Evolutionary conservation across 345 rosid genomes (phyloP), one percentile per base, ranked within the genome.

Genomic region (Populus euphratica): DNA sequence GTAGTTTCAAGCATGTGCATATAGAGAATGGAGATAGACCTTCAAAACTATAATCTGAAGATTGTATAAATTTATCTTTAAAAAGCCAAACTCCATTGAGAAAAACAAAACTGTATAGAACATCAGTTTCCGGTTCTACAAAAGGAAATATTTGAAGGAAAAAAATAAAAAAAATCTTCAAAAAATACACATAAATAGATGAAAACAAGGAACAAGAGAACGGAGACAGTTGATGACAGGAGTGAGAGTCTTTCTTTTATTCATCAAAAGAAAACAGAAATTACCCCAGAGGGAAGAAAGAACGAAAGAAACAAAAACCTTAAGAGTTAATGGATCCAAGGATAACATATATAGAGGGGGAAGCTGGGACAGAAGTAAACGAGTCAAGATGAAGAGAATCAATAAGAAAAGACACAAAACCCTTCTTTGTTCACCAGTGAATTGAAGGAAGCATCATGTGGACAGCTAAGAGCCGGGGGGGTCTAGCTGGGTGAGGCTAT

Each of bases 401-500:
- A 64, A 72, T 0, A 69, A 5, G 25, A 66, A 73, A 84, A 78
- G 14, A 9, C 20, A 47, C 16, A 27, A 0, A 56, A 70, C 65
- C 73, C 73, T 68, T 50, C 59, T 59, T 59, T 13, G 68, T 63
- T 68, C 38, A 81, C 77, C 80, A 80, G 81, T 81, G 78, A 85
- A 81, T 81, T 76, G 68, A 81, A 85, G 77, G 77, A 73, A 52
- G 81, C 67, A 80, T 73, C 80, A 76, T 80, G 83, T 65, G 65
- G 80, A 81, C 90, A 89, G 89, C 87, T 87, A 87, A 86, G 87
- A 2, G 20, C 0, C 8, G 35, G 23, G 59, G 27, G 44, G 73
- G 74, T 61, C 78, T 31, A 50, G 79, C 63, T 61, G n/a, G 33
- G 5, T 3, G 50, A 78, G 74, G 76, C 76, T 83, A 79, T 56